These are phyloP conservation scores for Neoboletus subvelutipes DNA, from an alignment of 768 basidiomycete species.

Conservation along the genomic window DNA sequence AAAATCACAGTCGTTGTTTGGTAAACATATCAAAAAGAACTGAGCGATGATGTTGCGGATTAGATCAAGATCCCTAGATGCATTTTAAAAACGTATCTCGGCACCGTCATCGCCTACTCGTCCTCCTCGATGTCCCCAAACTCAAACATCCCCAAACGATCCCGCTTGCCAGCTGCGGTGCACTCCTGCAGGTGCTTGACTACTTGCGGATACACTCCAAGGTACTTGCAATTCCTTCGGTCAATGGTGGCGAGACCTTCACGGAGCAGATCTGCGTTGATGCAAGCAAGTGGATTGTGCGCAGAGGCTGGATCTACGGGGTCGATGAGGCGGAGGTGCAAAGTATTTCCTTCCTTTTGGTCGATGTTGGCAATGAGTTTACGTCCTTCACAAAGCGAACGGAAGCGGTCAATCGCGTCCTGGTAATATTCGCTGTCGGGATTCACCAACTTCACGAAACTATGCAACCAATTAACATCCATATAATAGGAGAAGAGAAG, in stretches of 20 bases:
- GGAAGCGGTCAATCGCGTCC: conserved; percentile 88
- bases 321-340: conserved; percentile 93
- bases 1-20: not conserved
- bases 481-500: not conserved
- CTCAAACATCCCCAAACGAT: conserved; percentile 83
- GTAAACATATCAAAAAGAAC: not conserved
- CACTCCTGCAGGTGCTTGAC: conserved; percentile 63
- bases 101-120: conserved; percentile 36
- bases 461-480: conserved; percentile 29
- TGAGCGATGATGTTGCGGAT: conserved; percentile 3
- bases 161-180: conserved; percentile 63
- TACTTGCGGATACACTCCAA: conserved; percentile 66
- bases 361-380: conserved; percentile 97
- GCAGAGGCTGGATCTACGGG: conserved; percentile 69
- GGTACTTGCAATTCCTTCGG: conserved; percentile 71
- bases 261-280: conserved; percentile 87
- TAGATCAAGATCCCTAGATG: conserved; percentile 17
- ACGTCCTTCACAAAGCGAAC: conserved; percentile 82
- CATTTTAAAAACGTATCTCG: conserved; percentile 18
- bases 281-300: conserved; percentile 68
- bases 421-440: conserved; percentile 82
- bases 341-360: conserved; percentile 68
- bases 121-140: conserved; percentile 91
- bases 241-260: conserved; percentile 87
- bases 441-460: conserved; percentile 84